Conservation (phyloP, 495 filamentous ascomycete species). For the Ramalina peruviana region DNA sequence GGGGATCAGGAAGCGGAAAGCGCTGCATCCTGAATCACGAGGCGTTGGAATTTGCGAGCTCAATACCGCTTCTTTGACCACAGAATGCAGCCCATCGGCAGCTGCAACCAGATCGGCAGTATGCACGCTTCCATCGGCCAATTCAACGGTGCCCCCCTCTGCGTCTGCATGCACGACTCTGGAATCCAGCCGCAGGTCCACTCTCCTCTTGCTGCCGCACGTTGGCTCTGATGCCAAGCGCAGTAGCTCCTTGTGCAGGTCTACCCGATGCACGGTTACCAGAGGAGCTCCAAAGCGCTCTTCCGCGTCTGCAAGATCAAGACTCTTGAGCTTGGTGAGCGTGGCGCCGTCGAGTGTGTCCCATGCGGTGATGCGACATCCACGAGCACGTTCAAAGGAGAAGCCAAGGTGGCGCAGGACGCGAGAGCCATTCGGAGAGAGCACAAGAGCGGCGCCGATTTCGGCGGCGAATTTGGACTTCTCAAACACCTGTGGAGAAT, state of each 20-base stretch:
- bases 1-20: constrained; percentile 27
- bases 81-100: constrained; percentile 36
- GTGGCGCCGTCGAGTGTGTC: constrained; percentile 16
- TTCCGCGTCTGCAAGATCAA: constrained; percentile 10
- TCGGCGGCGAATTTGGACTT: constrained; percentile 22
- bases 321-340: constrained; percentile 14
- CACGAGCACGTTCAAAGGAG: constrained; percentile 21
- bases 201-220: background rate
- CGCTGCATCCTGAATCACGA: constrained; percentile 5
- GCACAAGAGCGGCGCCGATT: constrained; percentile 33
- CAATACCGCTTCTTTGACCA: constrained; percentile 16
- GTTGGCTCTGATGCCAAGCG: constrained; percentile 17
- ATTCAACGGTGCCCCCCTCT: constrained; percentile 22
- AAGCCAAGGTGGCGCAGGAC: constrained; percentile 26
- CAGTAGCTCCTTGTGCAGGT: constrained; percentile 33
- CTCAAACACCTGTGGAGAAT: constrained; percentile 7
- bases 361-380: constrained; percentile 11
- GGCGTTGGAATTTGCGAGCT: constrained; percentile 7
- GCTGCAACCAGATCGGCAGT: constrained; percentile 32
- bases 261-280: constrained; percentile 35
- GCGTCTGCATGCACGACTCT: constrained; percentile 16
- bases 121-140: constrained; percentile 22
- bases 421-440: constrained; percentile 29
- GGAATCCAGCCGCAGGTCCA: constrained; percentile 16
- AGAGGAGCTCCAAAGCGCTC: constrained; percentile 7